Conservation (phyloP, 306 rosid species). For the Boehmeria nivea region DNA sequence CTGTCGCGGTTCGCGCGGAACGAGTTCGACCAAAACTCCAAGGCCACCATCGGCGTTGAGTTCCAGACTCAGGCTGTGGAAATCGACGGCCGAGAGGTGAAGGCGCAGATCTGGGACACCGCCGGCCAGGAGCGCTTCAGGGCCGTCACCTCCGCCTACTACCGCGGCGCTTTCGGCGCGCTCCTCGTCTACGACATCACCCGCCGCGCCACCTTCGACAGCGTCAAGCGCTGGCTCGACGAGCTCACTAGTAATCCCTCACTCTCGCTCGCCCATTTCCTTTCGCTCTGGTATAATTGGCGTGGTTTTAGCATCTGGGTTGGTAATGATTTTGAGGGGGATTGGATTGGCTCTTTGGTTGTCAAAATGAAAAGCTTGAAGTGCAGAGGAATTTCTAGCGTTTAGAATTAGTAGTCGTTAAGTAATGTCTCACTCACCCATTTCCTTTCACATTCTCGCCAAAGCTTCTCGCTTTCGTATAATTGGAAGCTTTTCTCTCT, state of each 20-base stretch:
- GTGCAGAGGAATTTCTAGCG: no score
- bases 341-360: no score
- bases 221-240: constrained; percentile 76
- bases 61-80: constrained; percentile 78
- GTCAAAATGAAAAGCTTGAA: no score
- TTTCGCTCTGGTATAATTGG: no score
- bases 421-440: no score
- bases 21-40: constrained; percentile 72
- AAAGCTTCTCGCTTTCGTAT: no score
- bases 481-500: no score
- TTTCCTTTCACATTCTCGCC: no score
- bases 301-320: no score
- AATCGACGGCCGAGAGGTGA: constrained; percentile 74
- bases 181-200: constrained; percentile 80
- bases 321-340: no score
- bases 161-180: constrained; percentile 88
- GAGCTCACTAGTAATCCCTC: constrained; percentile 52
- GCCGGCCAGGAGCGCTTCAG: constrained; percentile 91
- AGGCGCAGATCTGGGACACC: constrained; percentile 99
- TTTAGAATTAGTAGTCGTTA: no score
- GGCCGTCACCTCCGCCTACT: constrained; percentile 92
- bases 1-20: constrained; percentile 73
- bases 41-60: constrained; percentile 90
- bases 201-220: constrained; percentile 51
- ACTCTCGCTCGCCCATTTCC: background rate